Base-by-base conservation (phyloP, 129 eudicot genomes). In the Rutidosis leptorrhynchoides region DNA sequence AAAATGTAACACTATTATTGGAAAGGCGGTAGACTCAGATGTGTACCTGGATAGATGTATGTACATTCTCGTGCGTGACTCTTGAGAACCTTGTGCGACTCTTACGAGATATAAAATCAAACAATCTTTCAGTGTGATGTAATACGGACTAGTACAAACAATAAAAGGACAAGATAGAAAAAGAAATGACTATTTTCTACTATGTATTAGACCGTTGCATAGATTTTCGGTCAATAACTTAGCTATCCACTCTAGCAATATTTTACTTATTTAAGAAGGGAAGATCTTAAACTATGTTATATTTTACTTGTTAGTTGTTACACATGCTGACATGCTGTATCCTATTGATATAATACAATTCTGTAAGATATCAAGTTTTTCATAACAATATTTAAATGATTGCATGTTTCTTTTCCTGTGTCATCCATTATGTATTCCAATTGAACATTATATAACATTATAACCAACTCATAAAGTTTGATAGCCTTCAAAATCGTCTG, bases 341-440 rank as follows among this genome's bases (percentile, higher is more conserved):
- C 45, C 16, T 10, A 37, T 3, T 3, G 33, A 37, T 37, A 35
- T 40, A 40, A 12, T 40, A 12, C n/a, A 40, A 37, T 10, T 37
- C 45, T 11, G 45, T 37, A 37, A 11, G 16, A 11, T 21, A 19
- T 27, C 16, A 21, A 26, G 1, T 5, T 29, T 23, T 65, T 22
- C 29, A 35, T 15, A 43, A 45, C 21, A 40, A 58, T 3, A 12
- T 61, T 67, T 46, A 74, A 0, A 6, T 75, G 24, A 45, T 33
- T 75, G 55, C 56, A 46, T 64, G 21, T 69, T 57, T 53, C 4
- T 20, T 59, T 64, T 74, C 71, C 89, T 85, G 96, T 85, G 83
- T 79, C 96, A 62, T 84, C 85, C 28, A 54, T 85, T 59, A 55
- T 81, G 72, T 80, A 76, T 79, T 77, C 87, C 75, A 78, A 74